Evolutionary conservation across 1,284 basidiomycete species (phyloP), one percentile per base, ranked within the genome.

Genomic region (Cronartium quercuum): DNA sequence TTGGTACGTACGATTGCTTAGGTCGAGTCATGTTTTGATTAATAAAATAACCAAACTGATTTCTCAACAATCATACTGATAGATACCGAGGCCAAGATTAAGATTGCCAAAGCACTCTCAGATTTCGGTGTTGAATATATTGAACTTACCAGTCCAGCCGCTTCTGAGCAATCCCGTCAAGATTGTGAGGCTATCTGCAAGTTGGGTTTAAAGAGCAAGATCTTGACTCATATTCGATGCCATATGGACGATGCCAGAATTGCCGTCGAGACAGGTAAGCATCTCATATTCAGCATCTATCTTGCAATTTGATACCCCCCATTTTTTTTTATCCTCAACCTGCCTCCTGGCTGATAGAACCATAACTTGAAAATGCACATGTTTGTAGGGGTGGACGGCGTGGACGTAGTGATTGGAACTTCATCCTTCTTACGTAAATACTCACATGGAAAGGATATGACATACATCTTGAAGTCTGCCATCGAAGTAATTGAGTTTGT

Each of bases 161-260:
- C 96, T 40, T 98, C 94, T 7, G 95, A 98, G 82, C 94, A 98
- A 84, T 96, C 94, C 37, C 88, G 92, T 68, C 84, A 85, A 37
- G 95, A 98, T 82, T 99, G 96, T 84, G 94, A 97, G 85, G 91
- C 92, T 65, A 99, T 99, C 84, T 99, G 96, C 90, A 94, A 95
- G 87, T 92, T 98, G 79, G 94, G 95, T 6, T 87, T 98, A 83
- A 95, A 93, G 87, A 86, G 89, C 81, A 97, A 96, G 87, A 94
- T 98, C 83, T 88, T 98, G 78, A 99, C 96, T 35, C 96, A 99
- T 85, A 98, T 99, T 81, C 89, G 96, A 77, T 99, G 96, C 84
- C 96, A 99, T 84, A 98, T 99, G 96, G 95, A 98, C 82, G 96
- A 99, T 84, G 96, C 96, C 35, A 87, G 92, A 73, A 94, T 98